Percentiles rank a stretch among this genome's conserved stretches.
Evolutionary conservation across 1,284 basidiomycete species (phyloP).

Genomic region (Leucoagaricus sp.): DNA sequence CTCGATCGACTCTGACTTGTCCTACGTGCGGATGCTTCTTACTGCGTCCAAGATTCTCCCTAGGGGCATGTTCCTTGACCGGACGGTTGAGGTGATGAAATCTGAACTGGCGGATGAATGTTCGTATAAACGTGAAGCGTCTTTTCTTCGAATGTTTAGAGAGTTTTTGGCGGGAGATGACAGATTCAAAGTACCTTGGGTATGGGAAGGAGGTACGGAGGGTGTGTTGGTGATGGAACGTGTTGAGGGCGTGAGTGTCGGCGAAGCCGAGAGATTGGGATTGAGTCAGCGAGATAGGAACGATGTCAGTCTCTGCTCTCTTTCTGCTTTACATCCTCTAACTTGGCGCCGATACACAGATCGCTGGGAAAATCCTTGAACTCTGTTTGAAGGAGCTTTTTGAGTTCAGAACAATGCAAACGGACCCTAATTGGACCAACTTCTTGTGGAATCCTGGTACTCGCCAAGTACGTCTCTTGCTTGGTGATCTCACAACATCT

Average conservation of each 20-base stretch:
- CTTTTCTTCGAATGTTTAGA: conserved; percentile 66
- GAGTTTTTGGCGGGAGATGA: conserved; percentile 57
- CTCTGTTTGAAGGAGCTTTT: conserved; percentile 92
- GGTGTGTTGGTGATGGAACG: conserved; percentile 90
- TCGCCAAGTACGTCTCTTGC: conserved; percentile 34
- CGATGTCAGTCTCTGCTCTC: conserved; percentile 51
- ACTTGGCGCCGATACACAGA: conserved; percentile 57
- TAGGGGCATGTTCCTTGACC: conserved; percentile 86
- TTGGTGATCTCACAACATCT: neutral
- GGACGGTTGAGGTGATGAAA: conserved; percentile 85
- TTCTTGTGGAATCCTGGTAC: conserved; percentile 84
- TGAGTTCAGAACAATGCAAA: conserved; percentile 93
- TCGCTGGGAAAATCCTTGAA: conserved; percentile 81
- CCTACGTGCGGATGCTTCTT: conserved; percentile 84
- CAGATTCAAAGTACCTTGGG: conserved; percentile 85
- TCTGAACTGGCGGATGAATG: conserved; percentile 95
- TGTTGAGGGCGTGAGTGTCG: conserved; percentile 83
- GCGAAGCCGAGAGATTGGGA: conserved; percentile 53
- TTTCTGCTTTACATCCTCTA: neutral
- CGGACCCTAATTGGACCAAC: conserved; percentile 98
- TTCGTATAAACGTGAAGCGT: conserved; percentile 88
- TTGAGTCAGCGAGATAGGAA: conserved; percentile 72
- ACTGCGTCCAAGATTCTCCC: conserved; percentile 83
- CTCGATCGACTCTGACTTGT: conserved; percentile 87
- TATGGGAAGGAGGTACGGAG: conserved; percentile 80